Conservation (phyloP, 176 grass and related monocot species). For the Rhipidocladum racemiflorum region DNA sequence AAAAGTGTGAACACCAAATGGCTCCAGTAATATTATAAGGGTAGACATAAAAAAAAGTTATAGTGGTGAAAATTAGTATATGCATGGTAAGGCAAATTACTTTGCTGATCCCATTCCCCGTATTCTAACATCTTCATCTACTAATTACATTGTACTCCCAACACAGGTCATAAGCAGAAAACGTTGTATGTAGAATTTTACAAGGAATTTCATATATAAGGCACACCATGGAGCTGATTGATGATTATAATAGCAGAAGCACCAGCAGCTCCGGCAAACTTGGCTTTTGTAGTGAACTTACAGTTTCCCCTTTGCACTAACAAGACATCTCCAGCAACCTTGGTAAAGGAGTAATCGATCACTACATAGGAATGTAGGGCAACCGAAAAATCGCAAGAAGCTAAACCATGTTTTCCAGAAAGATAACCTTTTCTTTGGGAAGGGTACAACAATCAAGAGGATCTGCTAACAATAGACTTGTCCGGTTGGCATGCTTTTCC, state of each 20-base stretch:
- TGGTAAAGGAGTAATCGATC: conserved; percentile 17
- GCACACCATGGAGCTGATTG: conserved; percentile 69
- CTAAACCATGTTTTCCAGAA: conserved; percentile 16
- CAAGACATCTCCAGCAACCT: conserved; percentile 82
- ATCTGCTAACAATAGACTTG: conserved; percentile 54
- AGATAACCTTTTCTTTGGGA: conserved; percentile 56
- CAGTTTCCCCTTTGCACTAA: conserved; percentile 78
- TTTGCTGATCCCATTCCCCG: neutral
- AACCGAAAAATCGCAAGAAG: neutral
- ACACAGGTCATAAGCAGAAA: neutral
- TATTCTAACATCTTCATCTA: conserved; percentile 12
- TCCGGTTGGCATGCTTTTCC: conserved; percentile 76
- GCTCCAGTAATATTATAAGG: neutral
- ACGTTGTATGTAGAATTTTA: neutral
- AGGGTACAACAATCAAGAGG: conserved; percentile 66
- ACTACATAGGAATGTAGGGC: neutral
- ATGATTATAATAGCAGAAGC: conserved; percentile 95
- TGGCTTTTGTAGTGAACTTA: conserved; percentile 87
- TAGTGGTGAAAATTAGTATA: neutral
- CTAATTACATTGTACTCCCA: conserved; percentile 2
- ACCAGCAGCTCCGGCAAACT: conserved; percentile 71
- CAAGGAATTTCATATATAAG: neutral
- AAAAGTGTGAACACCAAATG: neutral
- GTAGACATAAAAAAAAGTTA: neutral
- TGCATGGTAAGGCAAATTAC: neutral